Percentiles rank a stretch among this genome's conserved stretches.
These are phyloP conservation scores for Rhodomyrtus psidioides DNA, from an alignment of 441 rosid species.

Conservation along the genomic window DNA sequence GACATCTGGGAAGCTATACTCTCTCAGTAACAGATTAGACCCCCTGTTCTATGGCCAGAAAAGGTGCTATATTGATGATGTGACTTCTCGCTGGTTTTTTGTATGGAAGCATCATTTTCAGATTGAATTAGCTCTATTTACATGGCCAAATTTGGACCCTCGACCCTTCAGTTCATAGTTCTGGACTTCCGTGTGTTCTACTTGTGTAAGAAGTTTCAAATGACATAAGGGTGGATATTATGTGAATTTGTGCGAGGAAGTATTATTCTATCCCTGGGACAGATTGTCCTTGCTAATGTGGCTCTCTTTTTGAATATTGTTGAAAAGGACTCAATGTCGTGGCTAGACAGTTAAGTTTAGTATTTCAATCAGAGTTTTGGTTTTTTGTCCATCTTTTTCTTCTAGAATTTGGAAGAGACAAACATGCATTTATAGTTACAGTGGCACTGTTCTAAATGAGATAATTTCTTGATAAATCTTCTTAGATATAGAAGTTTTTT, in stretches of 20 bases:
- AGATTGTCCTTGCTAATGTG: not conserved
- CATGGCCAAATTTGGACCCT: not conserved
- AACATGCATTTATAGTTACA: not conserved
- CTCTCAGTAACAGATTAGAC: not conserved
- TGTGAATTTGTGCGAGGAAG: not conserved
- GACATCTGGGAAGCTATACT: not conserved
- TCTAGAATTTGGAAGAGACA: not conserved
- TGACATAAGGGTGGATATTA: not conserved
- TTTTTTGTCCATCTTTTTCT: not conserved
- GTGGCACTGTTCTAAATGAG: fast-evolving
- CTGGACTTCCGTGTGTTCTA: not conserved
- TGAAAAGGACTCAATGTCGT: not conserved
- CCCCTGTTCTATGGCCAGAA: not conserved
- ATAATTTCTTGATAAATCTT: not conserved
- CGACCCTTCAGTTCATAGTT: not conserved
- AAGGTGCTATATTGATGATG: not conserved
- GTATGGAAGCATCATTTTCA: not conserved
- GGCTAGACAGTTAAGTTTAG: not conserved
- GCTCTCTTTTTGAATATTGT: not conserved
- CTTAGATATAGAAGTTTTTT: not conserved
- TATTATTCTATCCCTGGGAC: not conserved
- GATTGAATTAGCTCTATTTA: not conserved
- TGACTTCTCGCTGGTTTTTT: fast-evolving
- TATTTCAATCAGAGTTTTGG: not conserved
- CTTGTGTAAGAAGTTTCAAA: not conserved